Evolutionary conservation across 2,329 filamentous ascomycete species (phyloP), one percentile per base, ranked within the genome.

Genomic region (Exophiala oligosperma): DNA sequence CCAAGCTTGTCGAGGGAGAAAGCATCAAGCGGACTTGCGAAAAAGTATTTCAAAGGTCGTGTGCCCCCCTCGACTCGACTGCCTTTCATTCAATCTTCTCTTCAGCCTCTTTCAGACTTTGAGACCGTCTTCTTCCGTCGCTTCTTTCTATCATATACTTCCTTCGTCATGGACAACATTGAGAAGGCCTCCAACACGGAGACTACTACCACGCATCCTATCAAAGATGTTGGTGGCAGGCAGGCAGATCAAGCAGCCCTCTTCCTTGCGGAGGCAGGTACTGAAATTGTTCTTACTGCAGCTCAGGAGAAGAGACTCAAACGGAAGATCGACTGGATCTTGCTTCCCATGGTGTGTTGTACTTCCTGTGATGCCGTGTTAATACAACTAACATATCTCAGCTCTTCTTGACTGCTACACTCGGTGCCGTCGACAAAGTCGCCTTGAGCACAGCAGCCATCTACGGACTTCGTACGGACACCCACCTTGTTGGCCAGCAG

Each of bases 291-390:
- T 4, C 50, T 70, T 57, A 59, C 68, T 2, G 54, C 60, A 4
- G 64, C 65, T 35, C 60, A 60, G 14, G 69, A 71, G 59, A 68
- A 56, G 38, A 67, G 55, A 43, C 28, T 72, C 47, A 56, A 85
- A 50, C 73, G 76, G 28, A 84, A 84, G 68, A 84, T 86, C 58
- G 84, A 86, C 67, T 72, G 71, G 61, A 72, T 72, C 9, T 71
- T 86, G 9, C 78, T 86, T 3, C 82, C 84, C 0, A 70, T 86
- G 12, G 69, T 86, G 6, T 84, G 21, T 85, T 60, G 62, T 80
- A 17, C 17, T 40, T 17, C 2, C 7, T 28, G 4, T 49, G 5
- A 17, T n/a, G 23, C 28, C 23, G 4, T 28, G 6, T 26, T 8
- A 12, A 26, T 9, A 11, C 6, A 11, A 9, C 32, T 35, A 35